Percentiles rank a stretch among this genome's conserved stretches.
Evolutionary conservation across 345 rosid species (phyloP).

Genomic region (Eucalyptus curtisii): DNA sequence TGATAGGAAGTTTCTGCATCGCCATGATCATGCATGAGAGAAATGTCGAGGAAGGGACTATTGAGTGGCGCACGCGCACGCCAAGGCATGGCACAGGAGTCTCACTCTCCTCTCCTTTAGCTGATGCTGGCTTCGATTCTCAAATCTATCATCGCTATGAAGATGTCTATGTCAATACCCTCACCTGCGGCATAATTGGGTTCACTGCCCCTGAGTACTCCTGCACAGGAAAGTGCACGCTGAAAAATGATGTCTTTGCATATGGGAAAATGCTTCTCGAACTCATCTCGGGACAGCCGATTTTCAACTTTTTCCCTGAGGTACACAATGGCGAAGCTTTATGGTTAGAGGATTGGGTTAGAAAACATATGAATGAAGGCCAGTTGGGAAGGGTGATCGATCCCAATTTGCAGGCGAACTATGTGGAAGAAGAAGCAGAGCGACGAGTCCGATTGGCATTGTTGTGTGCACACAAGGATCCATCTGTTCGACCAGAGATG

Average conservation of each 20-base stretch:
- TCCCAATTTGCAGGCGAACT: not conserved
- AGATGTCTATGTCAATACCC: not conserved
- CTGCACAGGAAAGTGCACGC: not conserved
- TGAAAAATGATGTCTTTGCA: not conserved
- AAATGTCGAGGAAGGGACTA: not conserved
- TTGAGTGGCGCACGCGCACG: fast-evolving
- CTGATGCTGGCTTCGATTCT: not conserved
- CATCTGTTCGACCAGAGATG: not conserved
- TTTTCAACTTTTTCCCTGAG: too few species aligned
- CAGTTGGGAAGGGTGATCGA: not conserved
- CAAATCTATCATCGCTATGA: too few species aligned
- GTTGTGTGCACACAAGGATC: not conserved
- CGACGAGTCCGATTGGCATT: not conserved
- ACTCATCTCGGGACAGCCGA: not conserved
- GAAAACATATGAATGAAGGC: too few species aligned
- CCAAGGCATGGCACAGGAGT: not conserved
- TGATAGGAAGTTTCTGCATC: not conserved
- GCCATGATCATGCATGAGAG: not conserved
- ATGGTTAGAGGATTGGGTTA: too few species aligned
- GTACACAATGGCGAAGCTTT: too few species aligned
- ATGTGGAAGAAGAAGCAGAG: not conserved
- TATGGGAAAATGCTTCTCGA: not conserved
- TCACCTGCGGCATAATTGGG: not conserved
- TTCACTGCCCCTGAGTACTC: not conserved
- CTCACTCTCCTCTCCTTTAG: not conserved